A percentile compares a stretch with the other conserved stretches of the same genome.
These are phyloP conservation scores for Bathelium albidoporum DNA, from an alignment of 495 filamentous ascomycete species.

Conservation along the genomic window DNA sequence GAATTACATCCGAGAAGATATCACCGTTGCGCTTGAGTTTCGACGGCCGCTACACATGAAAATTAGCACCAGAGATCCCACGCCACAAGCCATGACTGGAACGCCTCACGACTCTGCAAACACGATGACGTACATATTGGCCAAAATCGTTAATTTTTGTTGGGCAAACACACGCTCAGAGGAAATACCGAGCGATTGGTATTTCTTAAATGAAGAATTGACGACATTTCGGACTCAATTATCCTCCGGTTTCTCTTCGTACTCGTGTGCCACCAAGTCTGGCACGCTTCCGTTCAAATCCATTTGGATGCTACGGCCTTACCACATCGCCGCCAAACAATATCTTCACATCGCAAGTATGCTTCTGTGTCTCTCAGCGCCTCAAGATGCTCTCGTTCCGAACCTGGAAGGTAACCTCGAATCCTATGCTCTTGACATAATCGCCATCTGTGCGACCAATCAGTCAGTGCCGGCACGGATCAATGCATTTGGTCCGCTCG, in stretches of 20 bases:
- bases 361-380: background rate
- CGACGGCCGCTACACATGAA: background rate
- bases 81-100: background rate
- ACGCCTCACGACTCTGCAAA: background rate
- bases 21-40: background rate
- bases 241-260: background rate
- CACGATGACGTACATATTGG: background rate
- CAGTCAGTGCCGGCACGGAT: background rate
- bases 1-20: background rate
- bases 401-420: background rate
- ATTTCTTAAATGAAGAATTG: background rate
- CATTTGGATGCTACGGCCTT: background rate
- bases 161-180: background rate
- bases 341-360: background rate
- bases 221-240: background rate
- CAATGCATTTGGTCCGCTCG: background rate
- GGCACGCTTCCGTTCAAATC: background rate
- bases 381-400: background rate
- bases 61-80: background rate
- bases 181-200: background rate
- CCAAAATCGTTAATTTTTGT: background rate
- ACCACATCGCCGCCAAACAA: background rate
- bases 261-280: background rate
- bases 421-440: background rate
- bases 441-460: background rate